phyloP scores from a whole-genome alignment of 441 rosid species.

The Euphorbia schlechtendalii region DNA sequence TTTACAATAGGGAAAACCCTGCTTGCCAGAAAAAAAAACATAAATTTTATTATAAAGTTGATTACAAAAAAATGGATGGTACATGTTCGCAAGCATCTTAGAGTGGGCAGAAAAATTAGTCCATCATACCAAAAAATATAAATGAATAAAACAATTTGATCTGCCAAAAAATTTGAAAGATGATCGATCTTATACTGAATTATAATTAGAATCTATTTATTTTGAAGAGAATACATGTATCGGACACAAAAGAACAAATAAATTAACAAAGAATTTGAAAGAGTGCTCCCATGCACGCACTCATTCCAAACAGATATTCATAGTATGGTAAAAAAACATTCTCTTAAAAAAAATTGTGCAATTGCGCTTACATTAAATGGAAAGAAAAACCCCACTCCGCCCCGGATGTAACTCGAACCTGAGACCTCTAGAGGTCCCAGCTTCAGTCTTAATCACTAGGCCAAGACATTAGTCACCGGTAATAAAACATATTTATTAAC shows the following conservation, averaged over 20 bases:
- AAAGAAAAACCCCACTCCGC: no score
- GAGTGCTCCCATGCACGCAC: no score
- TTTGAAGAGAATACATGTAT: neutral
- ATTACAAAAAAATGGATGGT: neutral
- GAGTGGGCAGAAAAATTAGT: neutral
- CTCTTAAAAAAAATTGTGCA: no score
- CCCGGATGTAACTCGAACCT: no score
- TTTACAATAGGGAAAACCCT: neutral
- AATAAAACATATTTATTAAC: neutral
- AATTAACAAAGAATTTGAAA: neutral
- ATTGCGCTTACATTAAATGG: no score
- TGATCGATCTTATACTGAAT: neutral
- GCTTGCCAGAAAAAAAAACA: neutral
- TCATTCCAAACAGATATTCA: no score
- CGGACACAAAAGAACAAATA: neutral
- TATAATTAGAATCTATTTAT: neutral
- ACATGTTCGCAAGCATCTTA: neutral
- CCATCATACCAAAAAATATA: neutral
- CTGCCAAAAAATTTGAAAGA: neutral
- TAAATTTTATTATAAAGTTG: neutral
- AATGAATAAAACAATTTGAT: neutral
- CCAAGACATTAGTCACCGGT: no score
- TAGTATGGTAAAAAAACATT: no score
- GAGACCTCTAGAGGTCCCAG: no score
- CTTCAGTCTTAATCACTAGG: no score